These are phyloP conservation scores for Salvia splendens DNA, from an alignment of 257 asterid genomes.

Conservation along the genomic window DNA sequence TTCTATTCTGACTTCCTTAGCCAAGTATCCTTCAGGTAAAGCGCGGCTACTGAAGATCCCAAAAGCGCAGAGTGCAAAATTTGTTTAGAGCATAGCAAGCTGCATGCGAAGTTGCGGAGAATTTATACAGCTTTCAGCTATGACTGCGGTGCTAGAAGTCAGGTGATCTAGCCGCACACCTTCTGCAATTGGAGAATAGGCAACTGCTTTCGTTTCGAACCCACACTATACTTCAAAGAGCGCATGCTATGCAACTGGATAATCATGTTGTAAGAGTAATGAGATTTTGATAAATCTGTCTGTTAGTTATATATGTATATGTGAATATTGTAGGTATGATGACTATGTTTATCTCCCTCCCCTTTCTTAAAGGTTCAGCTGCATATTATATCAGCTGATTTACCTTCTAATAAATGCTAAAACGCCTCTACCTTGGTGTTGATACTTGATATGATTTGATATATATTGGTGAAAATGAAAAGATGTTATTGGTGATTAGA, in stretches of 20 bases:
- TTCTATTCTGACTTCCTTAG: background rate
- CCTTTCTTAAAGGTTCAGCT: conserved; percentile 16
- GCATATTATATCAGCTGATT: conserved; percentile 27
- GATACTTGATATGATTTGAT: background rate
- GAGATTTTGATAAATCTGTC: conserved; percentile 29
- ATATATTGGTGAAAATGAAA: background rate
- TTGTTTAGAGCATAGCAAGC: conserved; percentile 33
- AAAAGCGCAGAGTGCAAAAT: conserved; percentile 30
- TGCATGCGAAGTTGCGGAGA: conserved; percentile 20
- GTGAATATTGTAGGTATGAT: conserved; percentile 54
- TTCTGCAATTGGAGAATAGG: conserved; percentile 24
- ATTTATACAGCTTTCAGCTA: conserved; percentile 26
- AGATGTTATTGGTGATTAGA: conserved; percentile 8
- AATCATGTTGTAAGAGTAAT: conserved; percentile 35
- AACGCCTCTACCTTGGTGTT: conserved; percentile 14
- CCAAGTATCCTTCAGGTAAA: conserved; percentile 35
- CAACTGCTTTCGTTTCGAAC: conserved; percentile 37
- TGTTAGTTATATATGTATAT: conserved; percentile 33
- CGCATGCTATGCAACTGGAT: conserved; percentile 32
- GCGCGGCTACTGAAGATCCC: conserved; percentile 25
- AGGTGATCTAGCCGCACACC: conserved; percentile 19
- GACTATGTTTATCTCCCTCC: background rate
- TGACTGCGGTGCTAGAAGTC: conserved; percentile 8
- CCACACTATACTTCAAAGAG: conserved; percentile 22
- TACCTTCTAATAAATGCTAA: conserved; percentile 30